These are phyloP conservation scores for Picochlorum sp. DNA, from an alignment of 139 green algal species.

Conservation along the genomic window DNA sequence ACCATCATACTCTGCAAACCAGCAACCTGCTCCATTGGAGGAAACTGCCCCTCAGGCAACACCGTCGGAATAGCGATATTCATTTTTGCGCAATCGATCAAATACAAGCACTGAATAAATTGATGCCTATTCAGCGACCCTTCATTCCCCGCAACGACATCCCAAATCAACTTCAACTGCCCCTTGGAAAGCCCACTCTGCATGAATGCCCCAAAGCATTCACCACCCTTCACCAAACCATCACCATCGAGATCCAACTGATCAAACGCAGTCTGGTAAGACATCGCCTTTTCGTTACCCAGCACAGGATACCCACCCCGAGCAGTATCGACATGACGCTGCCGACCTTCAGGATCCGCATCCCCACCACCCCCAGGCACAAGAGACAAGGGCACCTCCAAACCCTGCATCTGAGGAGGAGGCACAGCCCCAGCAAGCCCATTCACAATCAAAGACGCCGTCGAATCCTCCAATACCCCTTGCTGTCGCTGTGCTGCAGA, in stretches of 20 bases:
- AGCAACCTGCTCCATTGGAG: conserved; percentile 28
- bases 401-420: conserved; percentile 20
- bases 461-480: conserved; percentile 21
- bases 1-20: background rate
- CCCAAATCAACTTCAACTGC: conserved; percentile 56
- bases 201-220: conserved; percentile 76
- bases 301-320: conserved; percentile 38
- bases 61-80: conserved; percentile 32
- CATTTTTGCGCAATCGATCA: conserved; percentile 58
- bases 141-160: conserved; percentile 52
- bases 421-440: conserved; percentile 16
- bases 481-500: conserved; percentile 58
- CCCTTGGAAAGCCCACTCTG: conserved; percentile 66
- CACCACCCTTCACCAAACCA: conserved; percentile 52
- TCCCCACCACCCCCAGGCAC: background rate
- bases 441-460: conserved; percentile 23
- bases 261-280: conserved; percentile 55
- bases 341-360: background rate
- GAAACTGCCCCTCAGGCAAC: conserved; percentile 46
- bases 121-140: conserved; percentile 50
- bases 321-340: background rate
- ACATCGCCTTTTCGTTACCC: conserved; percentile 35
- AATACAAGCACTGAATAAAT: conserved; percentile 64
- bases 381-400: conserved; percentile 10
- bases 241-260: conserved; percentile 64